Conservation (phyloP, 768 basidiomycete genomes). For the Suillus discolor region DNA sequence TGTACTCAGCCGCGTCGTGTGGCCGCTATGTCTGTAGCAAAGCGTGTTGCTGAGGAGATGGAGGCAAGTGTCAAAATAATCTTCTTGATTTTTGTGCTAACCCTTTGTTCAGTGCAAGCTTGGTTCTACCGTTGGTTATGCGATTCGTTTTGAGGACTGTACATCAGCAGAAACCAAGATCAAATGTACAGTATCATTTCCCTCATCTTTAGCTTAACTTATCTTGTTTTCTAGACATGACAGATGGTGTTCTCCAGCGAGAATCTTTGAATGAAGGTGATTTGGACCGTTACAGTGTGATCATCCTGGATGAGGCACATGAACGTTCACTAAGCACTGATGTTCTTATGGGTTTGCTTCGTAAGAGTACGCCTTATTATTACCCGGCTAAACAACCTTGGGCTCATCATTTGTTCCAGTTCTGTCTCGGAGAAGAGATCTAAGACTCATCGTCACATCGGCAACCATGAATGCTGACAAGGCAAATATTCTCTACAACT, state of each 20-base stretch:
- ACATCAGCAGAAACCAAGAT: conserved; percentile 94
- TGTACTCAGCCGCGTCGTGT: conserved; percentile 99
- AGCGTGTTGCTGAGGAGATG: conserved; percentile 99
- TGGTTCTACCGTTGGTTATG: conserved; percentile 91
- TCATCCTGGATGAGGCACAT: conserved; percentile 99
- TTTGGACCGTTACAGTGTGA: conserved; percentile 92
- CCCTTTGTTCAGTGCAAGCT: conserved; percentile 68
- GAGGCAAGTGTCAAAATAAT: conserved; percentile 56
- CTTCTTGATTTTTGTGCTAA: conserved; percentile 11
- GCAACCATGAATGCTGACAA: conserved; percentile 99
- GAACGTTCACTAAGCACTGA: conserved; percentile 97
- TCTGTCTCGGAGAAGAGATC: conserved; percentile 85
- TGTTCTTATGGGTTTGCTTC: conserved; percentile 94
- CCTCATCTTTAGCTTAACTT: neutral
- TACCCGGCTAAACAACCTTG: neutral
- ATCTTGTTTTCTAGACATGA: conserved; percentile 73
- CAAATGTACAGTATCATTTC: conserved; percentile 70
- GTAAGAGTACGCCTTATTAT: conserved; percentile 71
- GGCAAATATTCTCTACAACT: conserved; percentile 43
- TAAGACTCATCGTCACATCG: conserved; percentile 97
- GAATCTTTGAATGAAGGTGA: conserved; percentile 99
- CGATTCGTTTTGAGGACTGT: conserved; percentile 98
- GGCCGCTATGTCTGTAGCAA: conserved; percentile 99
- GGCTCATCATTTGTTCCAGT: conserved; percentile 43
- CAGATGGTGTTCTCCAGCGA: conserved; percentile 96